Conservation (phyloP, 495 filamentous ascomycete genomes). For the Podospora pseudoanserina region DNA sequence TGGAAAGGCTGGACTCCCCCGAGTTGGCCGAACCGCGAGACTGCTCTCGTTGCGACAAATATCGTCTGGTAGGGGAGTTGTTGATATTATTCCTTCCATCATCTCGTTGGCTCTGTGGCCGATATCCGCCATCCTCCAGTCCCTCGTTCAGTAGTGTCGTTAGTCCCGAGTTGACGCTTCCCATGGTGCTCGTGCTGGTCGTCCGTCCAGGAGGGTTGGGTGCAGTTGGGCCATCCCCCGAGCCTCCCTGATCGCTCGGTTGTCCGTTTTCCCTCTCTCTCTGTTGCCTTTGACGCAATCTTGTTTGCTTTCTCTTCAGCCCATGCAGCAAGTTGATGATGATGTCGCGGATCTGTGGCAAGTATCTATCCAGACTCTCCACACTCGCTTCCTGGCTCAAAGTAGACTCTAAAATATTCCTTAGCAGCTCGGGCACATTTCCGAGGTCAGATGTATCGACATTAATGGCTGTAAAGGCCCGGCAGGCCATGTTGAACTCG, state of each 20-base stretch:
- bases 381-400: conserved; percentile 93
- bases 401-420: conserved; percentile 89
- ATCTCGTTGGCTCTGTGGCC: conserved; percentile 28
- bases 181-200: conserved; percentile 63
- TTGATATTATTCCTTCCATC: conserved; percentile 26
- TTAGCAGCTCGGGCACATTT: conserved; percentile 86
- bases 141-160: conserved; percentile 65
- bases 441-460: conserved; percentile 92
- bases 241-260: conserved; percentile 29
- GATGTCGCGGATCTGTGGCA: conserved; percentile 92
- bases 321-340: conserved; percentile 97
- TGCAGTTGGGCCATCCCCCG: conserved; percentile 14
- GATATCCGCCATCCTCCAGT: conserved; percentile 42
- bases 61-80: conserved; percentile 42
- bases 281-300: conserved; percentile 73
- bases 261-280: conserved; percentile 58
- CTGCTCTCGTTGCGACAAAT: conserved; percentile 41
- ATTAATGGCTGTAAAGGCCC: conserved; percentile 91
- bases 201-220: conserved; percentile 44
- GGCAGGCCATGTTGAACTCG: conserved; percentile 97
- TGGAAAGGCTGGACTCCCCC: conserved; percentile 60
- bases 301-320: conserved; percentile 92
- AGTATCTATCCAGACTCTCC: conserved; percentile 83
- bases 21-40: conserved; percentile 45
- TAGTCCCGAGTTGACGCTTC: conserved; percentile 57